Evolutionary conservation across 495 filamentous ascomycete genomes (phyloP).

Genomic region (Annulohypoxylon bovei): DNA sequence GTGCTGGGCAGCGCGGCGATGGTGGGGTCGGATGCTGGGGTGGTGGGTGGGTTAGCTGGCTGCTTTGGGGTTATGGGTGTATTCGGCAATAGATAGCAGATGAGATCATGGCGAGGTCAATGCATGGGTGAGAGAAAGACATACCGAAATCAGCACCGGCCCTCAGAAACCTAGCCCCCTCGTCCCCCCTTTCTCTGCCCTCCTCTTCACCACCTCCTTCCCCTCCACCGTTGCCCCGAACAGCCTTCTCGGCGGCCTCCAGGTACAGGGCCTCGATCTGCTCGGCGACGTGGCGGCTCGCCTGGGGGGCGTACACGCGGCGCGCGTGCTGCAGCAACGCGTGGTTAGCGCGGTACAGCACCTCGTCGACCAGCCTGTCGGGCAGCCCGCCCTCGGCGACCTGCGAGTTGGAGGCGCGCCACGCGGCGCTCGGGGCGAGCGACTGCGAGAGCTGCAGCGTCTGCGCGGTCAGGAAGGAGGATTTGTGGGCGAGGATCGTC

Average conservation of each 20-base stretch:
- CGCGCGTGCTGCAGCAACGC: conserved; percentile 74
- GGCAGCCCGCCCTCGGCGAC: conserved; percentile 63
- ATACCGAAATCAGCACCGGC: conserved; percentile 54
- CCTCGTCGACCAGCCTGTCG: conserved; percentile 60
- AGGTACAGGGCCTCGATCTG: conserved; percentile 82
- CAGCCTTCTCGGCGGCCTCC: conserved; percentile 55
- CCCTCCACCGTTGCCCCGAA: conserved; percentile 34
- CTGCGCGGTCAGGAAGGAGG: conserved; percentile 69
- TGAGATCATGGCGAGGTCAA: no score
- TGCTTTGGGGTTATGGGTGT: conserved; percentile 38
- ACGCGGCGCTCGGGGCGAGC: conserved; percentile 66
- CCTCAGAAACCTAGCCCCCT: conserved; percentile 45
- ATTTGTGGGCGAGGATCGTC: conserved; percentile 70
- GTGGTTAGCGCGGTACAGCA: conserved; percentile 67
- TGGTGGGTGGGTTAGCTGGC: not conserved
- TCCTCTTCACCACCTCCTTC: conserved; percentile 55
- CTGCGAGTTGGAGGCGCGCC: conserved; percentile 60
- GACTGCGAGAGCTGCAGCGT: conserved; percentile 68
- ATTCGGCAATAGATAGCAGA: no score
- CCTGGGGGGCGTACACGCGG: conserved; percentile 76
- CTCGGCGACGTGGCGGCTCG: conserved; percentile 80
- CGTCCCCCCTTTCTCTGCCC: conserved; percentile 45
- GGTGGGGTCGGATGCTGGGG: conserved; percentile 50
- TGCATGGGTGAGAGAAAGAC: not conserved
- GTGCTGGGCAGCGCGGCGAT: conserved; percentile 57